phyloP scores from a whole-genome alignment of 441 rosid species.

The Euphorbia celastroides region DNA sequence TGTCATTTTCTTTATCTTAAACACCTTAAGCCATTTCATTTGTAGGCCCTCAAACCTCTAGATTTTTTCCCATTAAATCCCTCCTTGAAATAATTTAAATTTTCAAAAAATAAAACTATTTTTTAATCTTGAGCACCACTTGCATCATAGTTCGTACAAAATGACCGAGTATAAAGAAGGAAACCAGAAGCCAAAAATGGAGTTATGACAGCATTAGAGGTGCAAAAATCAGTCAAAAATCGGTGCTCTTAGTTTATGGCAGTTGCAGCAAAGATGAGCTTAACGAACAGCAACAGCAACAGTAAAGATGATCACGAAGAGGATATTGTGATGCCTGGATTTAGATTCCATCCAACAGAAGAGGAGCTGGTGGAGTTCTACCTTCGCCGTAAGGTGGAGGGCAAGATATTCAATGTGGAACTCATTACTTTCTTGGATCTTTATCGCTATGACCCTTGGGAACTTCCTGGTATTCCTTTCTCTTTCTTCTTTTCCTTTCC shows the following conservation, averaged over 20 bases:
- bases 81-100: no score
- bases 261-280: conserved; percentile 58
- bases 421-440: conserved; percentile 98
- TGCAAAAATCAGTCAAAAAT: neutral
- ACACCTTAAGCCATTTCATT: conserved; percentile 23
- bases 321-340: conserved; percentile 98
- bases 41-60: conserved; percentile 44
- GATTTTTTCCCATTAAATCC: conserved; percentile 28
- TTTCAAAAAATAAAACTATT: no score
- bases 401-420: conserved; percentile 95
- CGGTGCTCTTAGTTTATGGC: conserved; percentile 46
- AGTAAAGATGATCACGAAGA: conserved; percentile 59
- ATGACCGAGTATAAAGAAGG: conserved; percentile 19
- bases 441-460: conserved; percentile 99
- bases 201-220: conserved; percentile 1
- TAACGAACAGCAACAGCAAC: conserved; percentile 14
- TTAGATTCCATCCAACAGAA: conserved; percentile 96
- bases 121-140: conserved; percentile 36
- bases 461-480: conserved; percentile 73
- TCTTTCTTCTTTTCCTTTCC: neutral
- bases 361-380: conserved; percentile 98
- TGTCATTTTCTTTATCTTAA: conserved; percentile 66
- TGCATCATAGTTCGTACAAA: conserved; percentile 29
- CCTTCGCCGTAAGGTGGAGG: conserved; percentile 99
- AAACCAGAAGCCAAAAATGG: conserved; percentile 2